Base-by-base conservation (phyloP, 2,329 filamentous ascomycete species). In the Huntiella decipiens region DNA sequence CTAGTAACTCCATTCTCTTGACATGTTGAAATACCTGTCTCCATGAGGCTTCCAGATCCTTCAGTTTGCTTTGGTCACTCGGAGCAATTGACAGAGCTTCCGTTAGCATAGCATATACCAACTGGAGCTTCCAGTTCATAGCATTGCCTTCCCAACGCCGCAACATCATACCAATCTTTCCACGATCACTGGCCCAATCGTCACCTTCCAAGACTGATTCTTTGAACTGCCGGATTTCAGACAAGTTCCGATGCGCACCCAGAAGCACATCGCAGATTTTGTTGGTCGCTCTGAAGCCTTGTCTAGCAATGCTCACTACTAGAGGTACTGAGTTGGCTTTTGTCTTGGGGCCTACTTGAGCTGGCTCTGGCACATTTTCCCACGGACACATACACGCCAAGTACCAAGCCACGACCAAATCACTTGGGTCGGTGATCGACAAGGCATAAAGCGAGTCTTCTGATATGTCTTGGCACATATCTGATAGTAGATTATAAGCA, bases 251-350 rank as follows among this genome's bases (percentile, higher is more conserved):
- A 43, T 79, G 67, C 6, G 80, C 73, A 16, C 74, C 73, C 11
- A 71, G 70, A 45, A 91, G 64, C 4, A 88, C 62, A 52, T 77
- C 76, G 38, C 71, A 73, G 4, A 85, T 64, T 57, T 80, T 91
- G 57, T 86, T 93, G 2, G 82, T 74, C 1, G 78, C 72, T 55
- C 81, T 85, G 57, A 93, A 75, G 4, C 85, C 85, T 57, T 92
- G 83, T 31, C 79, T 70, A 4, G 75, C 78, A 4, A 81, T 79
- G 28, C 74, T 64, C 3, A 71, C 70, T 3, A 77, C 70, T 13
- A 76, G 49, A 5, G 59, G 55, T 17, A 60, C 54, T 2, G 56
- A 66, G 15, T 70, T 68, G 3, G 70, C 64, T 15, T 60, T 59
- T 42, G 62, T 57, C 55, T 74, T 80, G 40, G 63, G 61, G 35